A percentile compares a stretch with the other conserved stretches of the same genome.
These are phyloP conservation scores for Arachnomyces sp. DNA, from an alignment of 2,329 filamentous ascomycete species.

Conservation along the genomic window DNA sequence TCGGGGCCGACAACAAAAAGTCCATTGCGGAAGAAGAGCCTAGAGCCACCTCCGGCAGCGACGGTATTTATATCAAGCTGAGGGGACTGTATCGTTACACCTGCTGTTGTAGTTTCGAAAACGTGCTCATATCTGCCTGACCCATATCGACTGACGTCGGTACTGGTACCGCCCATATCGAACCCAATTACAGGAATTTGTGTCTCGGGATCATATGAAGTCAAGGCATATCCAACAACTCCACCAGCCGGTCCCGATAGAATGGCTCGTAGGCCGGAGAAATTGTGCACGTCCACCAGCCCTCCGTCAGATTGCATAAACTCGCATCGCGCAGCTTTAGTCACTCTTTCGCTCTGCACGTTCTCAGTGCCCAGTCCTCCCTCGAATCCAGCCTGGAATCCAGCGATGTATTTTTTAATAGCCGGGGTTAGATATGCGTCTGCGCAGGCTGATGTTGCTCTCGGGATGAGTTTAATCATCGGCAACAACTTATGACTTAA, in stretches of 20 bases:
- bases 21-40: constrained; percentile 55
- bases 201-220: constrained; percentile 72
- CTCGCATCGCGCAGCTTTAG: constrained; percentile 70
- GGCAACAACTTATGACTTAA: constrained; percentile 74
- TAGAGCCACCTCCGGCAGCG: constrained; percentile 75
- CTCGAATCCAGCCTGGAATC: constrained; percentile 72
- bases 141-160: constrained; percentile 79
- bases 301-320: constrained; percentile 89
- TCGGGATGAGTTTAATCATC: constrained; percentile 77
- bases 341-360: constrained; percentile 58
- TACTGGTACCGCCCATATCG: constrained; percentile 88
- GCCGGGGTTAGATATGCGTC: constrained; percentile 75
- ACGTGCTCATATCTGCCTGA: constrained; percentile 82
- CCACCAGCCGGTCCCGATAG: constrained; percentile 87
- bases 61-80: constrained; percentile 90
- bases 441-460: constrained; percentile 69
- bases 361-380: constrained; percentile 71
- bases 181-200: constrained; percentile 82
- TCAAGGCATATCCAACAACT: constrained; percentile 84
- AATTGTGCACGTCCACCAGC: constrained; percentile 46
- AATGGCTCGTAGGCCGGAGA: constrained; percentile 78
- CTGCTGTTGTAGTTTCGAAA: constrained; percentile 84
- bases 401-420: constrained; percentile 68
- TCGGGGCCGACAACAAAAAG: constrained; percentile 86
- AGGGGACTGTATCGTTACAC: constrained; percentile 80